Percentiles rank a stretch among this genome's conserved stretches.
phyloP scores from a whole-genome alignment of 2,329 filamentous ascomycete species.

The Fusarium palustre region DNA sequence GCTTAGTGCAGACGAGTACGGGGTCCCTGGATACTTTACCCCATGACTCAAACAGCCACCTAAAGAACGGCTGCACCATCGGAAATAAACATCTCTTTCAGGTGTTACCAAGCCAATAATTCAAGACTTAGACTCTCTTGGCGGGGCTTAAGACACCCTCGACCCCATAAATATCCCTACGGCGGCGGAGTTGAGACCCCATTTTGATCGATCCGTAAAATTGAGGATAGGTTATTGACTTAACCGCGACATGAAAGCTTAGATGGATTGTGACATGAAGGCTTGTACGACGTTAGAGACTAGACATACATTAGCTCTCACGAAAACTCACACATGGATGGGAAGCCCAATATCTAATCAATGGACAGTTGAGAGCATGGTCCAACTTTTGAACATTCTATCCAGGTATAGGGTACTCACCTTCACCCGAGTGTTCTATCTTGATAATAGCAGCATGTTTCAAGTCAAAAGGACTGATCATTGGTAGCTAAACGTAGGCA shows the following conservation, averaged over 20 bases:
- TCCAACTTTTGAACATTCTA: too few relatives aligned
- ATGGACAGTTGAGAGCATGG: too few relatives aligned
- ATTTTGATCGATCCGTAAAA: neutral
- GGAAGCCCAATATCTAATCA: too few relatives aligned
- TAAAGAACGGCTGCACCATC: neutral
- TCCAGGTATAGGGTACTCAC: too few relatives aligned
- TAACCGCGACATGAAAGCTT: neutral
- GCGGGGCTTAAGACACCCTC: neutral
- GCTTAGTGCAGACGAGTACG: neutral
- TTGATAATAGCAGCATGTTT: too few relatives aligned
- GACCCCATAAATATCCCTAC: neutral
- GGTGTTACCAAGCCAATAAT: neutral
- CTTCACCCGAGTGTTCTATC: too few relatives aligned
- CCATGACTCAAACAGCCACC: neutral
- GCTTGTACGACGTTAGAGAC: neutral
- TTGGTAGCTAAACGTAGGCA: too few relatives aligned
- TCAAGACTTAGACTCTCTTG: neutral
- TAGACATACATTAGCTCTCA: too few relatives aligned
- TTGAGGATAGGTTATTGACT: neutral
- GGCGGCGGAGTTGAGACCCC: neutral
- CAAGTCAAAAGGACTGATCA: too few relatives aligned
- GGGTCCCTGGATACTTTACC: accelerated
- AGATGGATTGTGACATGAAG: neutral
- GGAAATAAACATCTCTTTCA: neutral
- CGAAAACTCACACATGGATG: too few relatives aligned